Conservation (phyloP, 129 eudicot genomes). For the Gnaphalium uliginosum region DNA sequence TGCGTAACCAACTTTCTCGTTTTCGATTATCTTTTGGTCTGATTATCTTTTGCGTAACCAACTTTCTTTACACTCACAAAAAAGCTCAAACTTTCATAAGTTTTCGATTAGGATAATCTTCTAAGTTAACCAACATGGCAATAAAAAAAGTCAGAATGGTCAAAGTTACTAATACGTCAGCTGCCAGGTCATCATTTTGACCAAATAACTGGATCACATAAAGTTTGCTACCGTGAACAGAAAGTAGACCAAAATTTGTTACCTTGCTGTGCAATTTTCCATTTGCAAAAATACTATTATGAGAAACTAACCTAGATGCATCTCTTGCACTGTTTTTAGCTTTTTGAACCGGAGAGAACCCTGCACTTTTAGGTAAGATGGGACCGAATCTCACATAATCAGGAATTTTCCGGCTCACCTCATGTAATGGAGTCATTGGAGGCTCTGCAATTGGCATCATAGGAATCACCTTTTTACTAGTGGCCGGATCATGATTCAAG, state of each 20-base stretch:
- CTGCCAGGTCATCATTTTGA: not conserved
- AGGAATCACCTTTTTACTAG: constrained; percentile 53
- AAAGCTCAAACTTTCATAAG: not conserved
- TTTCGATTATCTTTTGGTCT: too few relatives aligned
- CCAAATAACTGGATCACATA: not conserved
- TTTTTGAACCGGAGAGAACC: constrained; percentile 60
- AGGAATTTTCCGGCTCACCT: constrained; percentile 64
- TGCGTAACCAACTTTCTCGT: too few relatives aligned
- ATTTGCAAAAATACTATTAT: not conserved
- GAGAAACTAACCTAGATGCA: constrained; percentile 55
- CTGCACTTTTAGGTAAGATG: constrained; percentile 80
- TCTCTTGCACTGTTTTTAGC: constrained; percentile 43
- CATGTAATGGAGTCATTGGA: constrained; percentile 85
- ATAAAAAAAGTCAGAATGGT: not conserved
- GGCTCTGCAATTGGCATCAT: constrained; percentile 85
- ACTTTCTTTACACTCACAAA: not conserved
- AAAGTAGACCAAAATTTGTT: not conserved
- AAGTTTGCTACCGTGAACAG: not conserved
- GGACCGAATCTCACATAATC: constrained; percentile 83
- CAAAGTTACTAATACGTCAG: not conserved
- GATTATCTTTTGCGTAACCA: not conserved
- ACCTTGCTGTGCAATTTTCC: not conserved
- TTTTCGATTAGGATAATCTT: not conserved
- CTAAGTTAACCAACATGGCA: not conserved
- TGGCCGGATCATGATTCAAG: constrained; percentile 48